Percentiles rank a stretch among this genome's conserved stretches.
Conservation (phyloP, 805 yeast genomes). For the Sugiyamaella marilandica region DNA sequence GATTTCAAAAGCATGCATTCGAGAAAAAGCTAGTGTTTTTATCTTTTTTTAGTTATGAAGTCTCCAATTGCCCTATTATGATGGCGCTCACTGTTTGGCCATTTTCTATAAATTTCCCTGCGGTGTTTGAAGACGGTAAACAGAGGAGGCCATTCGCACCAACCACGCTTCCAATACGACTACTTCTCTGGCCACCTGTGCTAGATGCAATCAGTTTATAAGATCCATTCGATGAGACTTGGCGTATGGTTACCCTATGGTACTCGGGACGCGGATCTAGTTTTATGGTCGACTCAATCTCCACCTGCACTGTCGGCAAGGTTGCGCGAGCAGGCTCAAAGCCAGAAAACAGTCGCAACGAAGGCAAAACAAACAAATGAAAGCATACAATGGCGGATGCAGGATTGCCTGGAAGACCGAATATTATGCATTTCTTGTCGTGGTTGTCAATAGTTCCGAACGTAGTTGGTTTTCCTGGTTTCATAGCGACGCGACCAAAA, state of each 20-base stretch:
- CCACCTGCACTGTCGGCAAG: slow-evolving; percentile 36
- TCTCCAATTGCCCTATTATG: slow-evolving; percentile 8
- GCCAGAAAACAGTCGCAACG: slow-evolving; percentile 39
- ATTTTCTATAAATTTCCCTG: slow-evolving; percentile 4
- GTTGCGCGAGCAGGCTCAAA: background rate
- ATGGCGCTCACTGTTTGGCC: slow-evolving; percentile 24
- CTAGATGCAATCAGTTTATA: slow-evolving; percentile 34
- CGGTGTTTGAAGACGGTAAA: slow-evolving; percentile 35
- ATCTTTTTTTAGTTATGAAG: background rate
- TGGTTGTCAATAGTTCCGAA: slow-evolving; percentile 40
- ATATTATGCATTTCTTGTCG: slow-evolving; percentile 33
- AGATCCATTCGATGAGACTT: slow-evolving; percentile 21
- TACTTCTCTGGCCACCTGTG: slow-evolving; percentile 51
- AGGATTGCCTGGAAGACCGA: slow-evolving; percentile 56
- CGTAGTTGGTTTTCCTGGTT: slow-evolving; percentile 57
- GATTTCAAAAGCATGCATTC: too few species aligned
- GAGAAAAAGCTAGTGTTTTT: too few species aligned
- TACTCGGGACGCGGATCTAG: slow-evolving; percentile 51
- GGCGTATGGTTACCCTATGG: slow-evolving; percentile 41
- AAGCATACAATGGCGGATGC: slow-evolving; percentile 49
- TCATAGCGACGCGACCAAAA: slow-evolving; percentile 55
- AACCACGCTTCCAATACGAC: slow-evolving; percentile 45
- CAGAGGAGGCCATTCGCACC: slow-evolving; percentile 44
- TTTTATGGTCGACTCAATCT: slow-evolving; percentile 30
- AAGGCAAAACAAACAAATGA: slow-evolving; percentile 45